phyloP scores from a whole-genome alignment of 2,329 filamentous ascomycete species.

The Stachybotrys elegans region DNA sequence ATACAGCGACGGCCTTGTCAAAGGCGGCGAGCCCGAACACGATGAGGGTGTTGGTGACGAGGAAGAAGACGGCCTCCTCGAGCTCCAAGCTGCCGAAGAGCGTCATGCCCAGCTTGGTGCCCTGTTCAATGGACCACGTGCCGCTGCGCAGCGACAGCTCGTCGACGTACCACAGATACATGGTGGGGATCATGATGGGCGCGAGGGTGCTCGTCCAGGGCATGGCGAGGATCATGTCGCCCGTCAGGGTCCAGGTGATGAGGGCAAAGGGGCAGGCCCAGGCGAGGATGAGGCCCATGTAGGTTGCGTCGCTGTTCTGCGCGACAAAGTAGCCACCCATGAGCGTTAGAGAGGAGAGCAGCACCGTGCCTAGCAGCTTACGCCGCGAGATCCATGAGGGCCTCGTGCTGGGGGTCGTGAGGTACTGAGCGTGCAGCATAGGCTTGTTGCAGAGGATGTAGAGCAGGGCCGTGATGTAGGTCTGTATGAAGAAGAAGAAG shows the following conservation, averaged over 20 bases:
- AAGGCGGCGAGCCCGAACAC: constrained; percentile 65
- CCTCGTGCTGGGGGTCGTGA: constrained; percentile 22
- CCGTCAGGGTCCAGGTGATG: constrained; percentile 58
- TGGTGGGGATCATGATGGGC: constrained; percentile 58
- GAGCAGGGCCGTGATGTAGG: constrained; percentile 64
- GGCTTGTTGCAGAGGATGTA: constrained; percentile 65
- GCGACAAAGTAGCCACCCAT: constrained; percentile 39
- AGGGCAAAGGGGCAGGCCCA: constrained; percentile 66
- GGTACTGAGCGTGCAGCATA: constrained; percentile 44
- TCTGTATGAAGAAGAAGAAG: constrained; percentile 75
- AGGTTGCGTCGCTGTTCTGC: constrained; percentile 49
- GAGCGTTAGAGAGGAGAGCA: constrained; percentile 37
- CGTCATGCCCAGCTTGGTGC: constrained; percentile 60
- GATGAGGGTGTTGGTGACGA: constrained; percentile 64
- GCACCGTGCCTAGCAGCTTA: constrained; percentile 43
- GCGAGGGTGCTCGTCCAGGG: constrained; percentile 52
- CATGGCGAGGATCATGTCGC: constrained; percentile 57
- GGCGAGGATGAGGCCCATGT: constrained; percentile 63
- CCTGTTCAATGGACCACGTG: constrained; percentile 65
- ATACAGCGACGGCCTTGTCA: constrained; percentile 62
- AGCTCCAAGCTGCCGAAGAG: constrained; percentile 64
- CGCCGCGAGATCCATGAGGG: constrained; percentile 15
- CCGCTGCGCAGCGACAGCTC: constrained; percentile 61
- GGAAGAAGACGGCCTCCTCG: constrained; percentile 71
- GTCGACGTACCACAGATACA: constrained; percentile 70